Conservation (phyloP, 2,329 filamentous ascomycete species). For the Lojkania enalia region DNA sequence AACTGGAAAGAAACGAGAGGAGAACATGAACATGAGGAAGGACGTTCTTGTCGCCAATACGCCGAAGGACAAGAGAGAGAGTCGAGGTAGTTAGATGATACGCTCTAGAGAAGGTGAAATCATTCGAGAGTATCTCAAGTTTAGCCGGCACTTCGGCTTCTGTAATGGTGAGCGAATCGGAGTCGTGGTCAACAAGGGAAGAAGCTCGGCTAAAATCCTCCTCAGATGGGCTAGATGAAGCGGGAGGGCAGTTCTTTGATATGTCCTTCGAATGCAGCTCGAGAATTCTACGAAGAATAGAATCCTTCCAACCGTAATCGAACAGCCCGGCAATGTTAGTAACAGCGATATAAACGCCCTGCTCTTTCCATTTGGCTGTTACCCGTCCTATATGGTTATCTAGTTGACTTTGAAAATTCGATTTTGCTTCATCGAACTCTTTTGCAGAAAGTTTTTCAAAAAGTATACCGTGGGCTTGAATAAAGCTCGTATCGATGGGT, state of each 20-base stretch:
- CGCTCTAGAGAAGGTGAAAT: constrained; percentile 37
- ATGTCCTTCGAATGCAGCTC: constrained; percentile 16
- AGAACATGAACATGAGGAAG: constrained; percentile 66
- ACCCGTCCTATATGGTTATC: constrained; percentile 60
- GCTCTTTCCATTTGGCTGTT: constrained; percentile 58
- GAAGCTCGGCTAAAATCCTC: constrained; percentile 24
- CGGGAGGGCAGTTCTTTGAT: constrained; percentile 4
- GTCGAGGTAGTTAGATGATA: constrained; percentile 51
- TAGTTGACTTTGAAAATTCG: constrained; percentile 58
- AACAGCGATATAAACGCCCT: constrained; percentile 62
- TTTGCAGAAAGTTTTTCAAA: constrained; percentile 59
- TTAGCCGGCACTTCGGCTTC: constrained; percentile 22
- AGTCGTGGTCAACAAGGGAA: constrained; percentile 19
- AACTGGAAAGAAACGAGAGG: constrained; percentile 61
- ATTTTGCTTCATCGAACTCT: constrained; percentile 50
- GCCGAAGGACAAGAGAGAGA: constrained; percentile 53
- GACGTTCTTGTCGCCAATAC: constrained; percentile 61
- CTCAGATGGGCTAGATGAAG: constrained; percentile 11
- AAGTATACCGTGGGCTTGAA: constrained; percentile 66
- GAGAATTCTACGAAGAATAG: constrained; percentile 40
- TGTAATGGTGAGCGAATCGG: constrained; percentile 15
- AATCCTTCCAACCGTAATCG: constrained; percentile 56
- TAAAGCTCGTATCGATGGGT: constrained; percentile 62
- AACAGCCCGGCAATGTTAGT: constrained; percentile 58
- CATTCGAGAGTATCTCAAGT: constrained; percentile 17